Percentiles rank a stretch among this genome's conserved stretches.
phyloP scores from a whole-genome alignment of 495 filamentous ascomycete species.

The Trichoderma orchidacearum region DNA sequence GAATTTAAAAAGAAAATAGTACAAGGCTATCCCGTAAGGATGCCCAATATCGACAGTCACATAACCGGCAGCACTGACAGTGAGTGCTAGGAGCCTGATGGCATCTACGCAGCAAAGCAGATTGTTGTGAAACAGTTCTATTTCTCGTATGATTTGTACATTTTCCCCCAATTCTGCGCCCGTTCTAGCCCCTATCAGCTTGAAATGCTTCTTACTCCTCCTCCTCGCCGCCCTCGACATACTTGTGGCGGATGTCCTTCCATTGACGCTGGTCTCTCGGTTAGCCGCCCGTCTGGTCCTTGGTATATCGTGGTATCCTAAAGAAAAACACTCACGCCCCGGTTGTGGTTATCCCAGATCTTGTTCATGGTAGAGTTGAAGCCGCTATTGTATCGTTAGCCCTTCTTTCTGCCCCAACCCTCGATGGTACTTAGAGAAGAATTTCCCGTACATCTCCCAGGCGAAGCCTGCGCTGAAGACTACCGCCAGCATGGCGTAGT shows the following conservation, averaged over 20 bases:
- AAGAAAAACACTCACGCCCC: slow-evolving; percentile 68
- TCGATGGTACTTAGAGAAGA: not conserved
- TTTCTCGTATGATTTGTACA: slow-evolving; percentile 4
- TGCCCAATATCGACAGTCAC: no score
- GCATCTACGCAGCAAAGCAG: no score
- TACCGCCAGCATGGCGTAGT: slow-evolving; percentile 69
- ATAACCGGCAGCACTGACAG: no score
- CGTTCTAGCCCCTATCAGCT: not conserved
- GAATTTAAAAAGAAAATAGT: no score
- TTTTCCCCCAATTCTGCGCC: not conserved
- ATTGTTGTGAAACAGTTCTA: slow-evolving; percentile 36
- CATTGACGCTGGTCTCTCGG: slow-evolving; percentile 71
- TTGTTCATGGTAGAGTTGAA: slow-evolving; percentile 66
- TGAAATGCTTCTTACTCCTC: not conserved
- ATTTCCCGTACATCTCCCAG: slow-evolving; percentile 70
- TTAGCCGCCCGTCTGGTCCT: slow-evolving; percentile 4
- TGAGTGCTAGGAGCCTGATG: no score
- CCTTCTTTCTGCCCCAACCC: not conserved
- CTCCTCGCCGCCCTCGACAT: slow-evolving; percentile 42
- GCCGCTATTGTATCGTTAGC: slow-evolving; percentile 34
- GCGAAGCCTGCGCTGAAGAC: slow-evolving; percentile 83
- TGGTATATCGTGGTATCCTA: not conserved
- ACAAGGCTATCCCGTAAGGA: no score
- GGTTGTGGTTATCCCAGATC: slow-evolving; percentile 82
- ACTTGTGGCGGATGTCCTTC: slow-evolving; percentile 94